phyloP scores from a whole-genome alignment of 495 filamentous ascomycete species.

The Penicillium egyptiacum region DNA sequence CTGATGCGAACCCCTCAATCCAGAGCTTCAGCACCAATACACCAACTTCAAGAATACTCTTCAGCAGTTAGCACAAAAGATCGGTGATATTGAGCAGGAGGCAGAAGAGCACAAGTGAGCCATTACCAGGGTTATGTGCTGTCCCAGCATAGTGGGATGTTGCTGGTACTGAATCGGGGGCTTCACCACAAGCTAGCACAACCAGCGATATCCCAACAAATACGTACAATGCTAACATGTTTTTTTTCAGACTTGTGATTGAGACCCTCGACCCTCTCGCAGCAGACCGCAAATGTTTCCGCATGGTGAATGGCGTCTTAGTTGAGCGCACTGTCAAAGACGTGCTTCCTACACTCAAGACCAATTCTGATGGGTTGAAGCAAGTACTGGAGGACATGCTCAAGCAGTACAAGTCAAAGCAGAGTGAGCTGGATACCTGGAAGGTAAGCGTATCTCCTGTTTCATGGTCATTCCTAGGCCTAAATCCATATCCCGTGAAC shows the following conservation, averaged over 20 bases:
- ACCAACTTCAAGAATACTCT: constrained; percentile 93
- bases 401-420: constrained; percentile 95
- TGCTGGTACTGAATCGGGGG: background rate
- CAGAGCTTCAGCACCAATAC: constrained; percentile 93
- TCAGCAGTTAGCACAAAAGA: constrained; percentile 91
- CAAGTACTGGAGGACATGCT: constrained; percentile 94
- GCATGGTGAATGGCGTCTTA: constrained; percentile 95
- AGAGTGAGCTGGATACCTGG: constrained; percentile 95
- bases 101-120: constrained; percentile 96
- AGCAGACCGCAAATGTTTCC: constrained; percentile 91
- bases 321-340: constrained; percentile 92
- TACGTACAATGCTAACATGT: constrained; percentile 17
- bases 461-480: background rate
- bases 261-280: constrained; percentile 87
- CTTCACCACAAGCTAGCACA: background rate
- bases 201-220: background rate
- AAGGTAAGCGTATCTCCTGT: constrained; percentile 67
- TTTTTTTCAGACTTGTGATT: constrained; percentile 73
- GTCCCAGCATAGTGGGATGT: background rate
- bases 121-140: background rate
- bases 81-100: constrained; percentile 95
- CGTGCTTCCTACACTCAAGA: constrained; percentile 84
- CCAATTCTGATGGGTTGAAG: constrained; percentile 92
- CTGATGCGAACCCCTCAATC: constrained; percentile 21
- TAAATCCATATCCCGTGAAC: background rate